Conservation (phyloP, 2,329 filamentous ascomycete genomes). For the Diaporthe caulivora region DNA sequence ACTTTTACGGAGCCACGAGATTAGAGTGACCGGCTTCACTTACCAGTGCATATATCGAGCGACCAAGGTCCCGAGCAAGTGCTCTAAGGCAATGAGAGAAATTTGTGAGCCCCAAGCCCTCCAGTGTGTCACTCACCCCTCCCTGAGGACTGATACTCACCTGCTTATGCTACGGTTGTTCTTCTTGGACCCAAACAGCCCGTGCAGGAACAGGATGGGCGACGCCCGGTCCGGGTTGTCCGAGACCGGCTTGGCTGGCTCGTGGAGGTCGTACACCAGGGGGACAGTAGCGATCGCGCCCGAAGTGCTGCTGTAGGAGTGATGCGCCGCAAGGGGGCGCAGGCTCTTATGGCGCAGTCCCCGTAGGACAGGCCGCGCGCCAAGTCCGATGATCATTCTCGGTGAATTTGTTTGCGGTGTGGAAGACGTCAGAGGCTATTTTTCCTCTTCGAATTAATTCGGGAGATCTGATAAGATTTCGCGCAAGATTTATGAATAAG, state of each 20-base stretch:
- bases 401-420: background rate
- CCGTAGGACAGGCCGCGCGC: constrained; percentile 36
- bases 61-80: constrained; percentile 82
- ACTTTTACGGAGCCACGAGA: background rate
- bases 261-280: constrained; percentile 76
- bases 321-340: constrained; percentile 22
- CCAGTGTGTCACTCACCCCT: background rate
- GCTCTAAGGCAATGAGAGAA: constrained; percentile 64
- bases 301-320: constrained; percentile 24
- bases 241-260: constrained; percentile 61
- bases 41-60: constrained; percentile 86
- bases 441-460: background rate
- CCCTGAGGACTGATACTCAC: constrained; percentile 57
- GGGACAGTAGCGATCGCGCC: constrained; percentile 44
- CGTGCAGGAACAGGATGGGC: constrained; percentile 90
- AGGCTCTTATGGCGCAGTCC: constrained; percentile 22
- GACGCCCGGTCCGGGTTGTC: constrained; percentile 53
- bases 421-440: background rate
- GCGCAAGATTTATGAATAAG: constrained; percentile 15
- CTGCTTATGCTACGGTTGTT: constrained; percentile 96
- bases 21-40: constrained; percentile 45
- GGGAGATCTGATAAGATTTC: constrained; percentile 25
- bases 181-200: constrained; percentile 93
- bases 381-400: constrained; percentile 34
- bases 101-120: constrained; percentile 3